Base-by-base conservation (phyloP, 768 basidiomycete species). In the Pleurotus eryngii region DNA sequence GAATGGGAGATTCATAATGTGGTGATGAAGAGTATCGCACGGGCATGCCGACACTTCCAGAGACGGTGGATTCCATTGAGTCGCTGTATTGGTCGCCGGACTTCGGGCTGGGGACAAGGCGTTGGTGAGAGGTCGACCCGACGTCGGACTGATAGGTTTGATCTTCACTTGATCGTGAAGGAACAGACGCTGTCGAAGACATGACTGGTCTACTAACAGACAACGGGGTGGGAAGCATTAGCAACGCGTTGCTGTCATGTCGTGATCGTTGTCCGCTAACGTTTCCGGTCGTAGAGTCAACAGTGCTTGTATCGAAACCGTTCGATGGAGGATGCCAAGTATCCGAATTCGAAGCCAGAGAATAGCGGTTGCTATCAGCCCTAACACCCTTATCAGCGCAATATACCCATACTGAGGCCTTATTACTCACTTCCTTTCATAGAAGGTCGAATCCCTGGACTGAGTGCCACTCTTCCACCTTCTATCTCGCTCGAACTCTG, bases 401-500 rank as follows among this genome's bases (percentile, higher is more conserved):
- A 9, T 35, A 35, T 35, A 35, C 30, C 26, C 24, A 27, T 57
- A n/a, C 38, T 27, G 40, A 54, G n/a, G 59, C 15, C 17, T n/a
- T 51, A 63, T 51, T n/a, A 76, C 84, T 59, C 67, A 90, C 90
- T 82, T 87, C 55, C 90, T 88, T 15, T 93, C 88, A 66, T 85
- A 82, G 65, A 80, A 84, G 4, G 83, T 81, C n/a, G 78, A 79
- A 66, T 96, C 93, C 59, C 90, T 82, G 4, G 92, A 95, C 61
- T 88, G 84, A 18, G 83, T 83, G 5, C 93, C 95, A 67, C 72
- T 88, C 84, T 87, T 94, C 93, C 92, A 98, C 60, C 95, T 81
- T 63, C 96, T 76, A 63, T 98, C 97, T 49, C 96, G 79, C 77
- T 98, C 97, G 69, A 97, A 98, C 73, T 98, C 97, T 15, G 86